Percentiles rank a stretch among this genome's conserved stretches.
phyloP scores from a whole-genome alignment of 495 filamentous ascomycete genomes.

The Aspergillus saccharolyticus region DNA sequence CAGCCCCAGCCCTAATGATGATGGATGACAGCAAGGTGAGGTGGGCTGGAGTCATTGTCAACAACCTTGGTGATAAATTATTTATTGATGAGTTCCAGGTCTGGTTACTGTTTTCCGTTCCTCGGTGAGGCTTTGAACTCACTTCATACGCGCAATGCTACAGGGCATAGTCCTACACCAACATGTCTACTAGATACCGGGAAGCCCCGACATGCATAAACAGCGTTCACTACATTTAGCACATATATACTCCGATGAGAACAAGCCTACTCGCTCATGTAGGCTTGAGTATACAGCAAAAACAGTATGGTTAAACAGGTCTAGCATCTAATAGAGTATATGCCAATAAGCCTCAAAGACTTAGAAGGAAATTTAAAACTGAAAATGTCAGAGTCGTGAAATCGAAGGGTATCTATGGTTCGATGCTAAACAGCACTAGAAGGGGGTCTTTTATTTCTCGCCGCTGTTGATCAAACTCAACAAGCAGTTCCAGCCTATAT shows the following conservation, averaged over 20 bases:
- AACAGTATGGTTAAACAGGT: no score
- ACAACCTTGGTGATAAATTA: neutral
- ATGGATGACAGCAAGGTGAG: neutral
- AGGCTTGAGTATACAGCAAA: no score
- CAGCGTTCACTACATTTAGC: neutral
- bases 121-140: neutral
- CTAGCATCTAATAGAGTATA: no score
- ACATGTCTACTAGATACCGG: neutral
- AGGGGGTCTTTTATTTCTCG: conserved; percentile 24
- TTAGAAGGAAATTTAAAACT: conserved; percentile 2
- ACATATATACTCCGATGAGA: neutral
- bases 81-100: no score
- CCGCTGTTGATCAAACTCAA: conserved; percentile 76
- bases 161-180: neutral
- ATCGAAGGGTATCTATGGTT: conserved; percentile 24
- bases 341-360: neutral
- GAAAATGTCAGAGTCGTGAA: conserved; percentile 7
- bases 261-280: no score
- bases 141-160: neutral
- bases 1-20: conserved; percentile 15
- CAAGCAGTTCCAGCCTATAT: conserved; percentile 91
- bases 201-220: neutral
- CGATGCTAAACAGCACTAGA: conserved; percentile 4
- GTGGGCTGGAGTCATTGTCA: neutral
- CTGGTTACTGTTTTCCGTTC: no score